These are phyloP conservation scores for Keqinozyma sinolaborantium DNA, from an alignment of 1,139 yeast species.

Conservation along the genomic window DNA sequence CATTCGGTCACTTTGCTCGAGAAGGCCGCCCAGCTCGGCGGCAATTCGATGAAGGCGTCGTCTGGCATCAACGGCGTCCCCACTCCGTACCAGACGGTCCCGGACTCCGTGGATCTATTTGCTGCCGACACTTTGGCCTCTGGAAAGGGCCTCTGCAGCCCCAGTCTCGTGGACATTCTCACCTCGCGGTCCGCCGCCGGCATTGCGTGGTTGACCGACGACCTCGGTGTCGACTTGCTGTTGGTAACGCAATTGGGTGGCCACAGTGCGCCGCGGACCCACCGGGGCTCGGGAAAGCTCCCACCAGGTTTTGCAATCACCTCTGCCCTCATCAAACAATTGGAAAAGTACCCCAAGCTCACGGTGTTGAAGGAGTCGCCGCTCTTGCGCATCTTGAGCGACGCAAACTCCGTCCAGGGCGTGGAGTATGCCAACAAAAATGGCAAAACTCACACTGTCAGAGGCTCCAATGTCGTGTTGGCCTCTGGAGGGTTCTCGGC, in stretches of 20 bases:
- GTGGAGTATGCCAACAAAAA: slow-evolving; percentile 15
- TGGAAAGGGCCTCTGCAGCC: slow-evolving; percentile 26
- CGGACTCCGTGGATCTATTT: slow-evolving; percentile 23
- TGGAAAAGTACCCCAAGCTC: slow-evolving; percentile 13
- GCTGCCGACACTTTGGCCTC: slow-evolving; percentile 26
- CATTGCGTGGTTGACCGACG: slow-evolving; percentile 28
- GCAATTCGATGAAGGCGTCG: slow-evolving; percentile 37
- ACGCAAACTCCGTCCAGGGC: slow-evolving; percentile 15
- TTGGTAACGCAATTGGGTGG: slow-evolving; percentile 32
- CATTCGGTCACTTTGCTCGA: slow-evolving; percentile 25
- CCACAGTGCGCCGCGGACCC: slow-evolving; percentile 34
- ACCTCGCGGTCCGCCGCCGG: slow-evolving; percentile 24
- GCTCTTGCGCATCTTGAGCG: slow-evolving; percentile 15
- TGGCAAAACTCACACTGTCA: slow-evolving; percentile 6
- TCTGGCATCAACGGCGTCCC: slow-evolving; percentile 40
- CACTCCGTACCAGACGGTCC: slow-evolving; percentile 22
- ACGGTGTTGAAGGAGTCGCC: slow-evolving; percentile 18
- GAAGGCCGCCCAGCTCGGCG: slow-evolving; percentile 29
- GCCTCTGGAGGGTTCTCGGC: slow-evolving; percentile 42
- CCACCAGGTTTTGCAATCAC: slow-evolving; percentile 39
- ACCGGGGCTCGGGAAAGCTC: slow-evolving; percentile 26
- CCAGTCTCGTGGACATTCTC: slow-evolving; percentile 21
- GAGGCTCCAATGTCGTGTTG: slow-evolving; percentile 21
- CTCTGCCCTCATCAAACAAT: slow-evolving; percentile 18
- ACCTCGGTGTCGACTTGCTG: slow-evolving; percentile 22